Conservation (phyloP, 1,284 basidiomycete genomes). For the Phaffia rhodozyma region DNA sequence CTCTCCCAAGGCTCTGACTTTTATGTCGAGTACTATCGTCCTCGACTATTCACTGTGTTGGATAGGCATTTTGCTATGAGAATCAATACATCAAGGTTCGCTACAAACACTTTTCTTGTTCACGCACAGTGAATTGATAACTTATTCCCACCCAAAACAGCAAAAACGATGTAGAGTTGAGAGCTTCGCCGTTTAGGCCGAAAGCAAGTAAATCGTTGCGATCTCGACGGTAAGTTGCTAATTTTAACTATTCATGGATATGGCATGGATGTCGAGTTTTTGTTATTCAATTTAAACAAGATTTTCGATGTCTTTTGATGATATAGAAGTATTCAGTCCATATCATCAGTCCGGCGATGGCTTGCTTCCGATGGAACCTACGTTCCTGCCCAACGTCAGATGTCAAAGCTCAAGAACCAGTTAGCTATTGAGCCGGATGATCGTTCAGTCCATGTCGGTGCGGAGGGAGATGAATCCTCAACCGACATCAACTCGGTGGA, state of each 20-base stretch:
- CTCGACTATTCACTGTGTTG: constrained; percentile 40
- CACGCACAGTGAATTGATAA: background rate
- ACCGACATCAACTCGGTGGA: constrained; percentile 1
- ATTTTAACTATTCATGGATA: background rate
- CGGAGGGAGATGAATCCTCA: background rate
- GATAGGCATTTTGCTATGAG: constrained; percentile 50
- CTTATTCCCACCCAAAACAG: background rate
- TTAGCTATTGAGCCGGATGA: background rate
- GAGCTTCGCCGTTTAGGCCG: constrained; percentile 1
- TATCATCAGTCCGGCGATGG: constrained; percentile 9
- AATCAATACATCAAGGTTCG: constrained; percentile 30
- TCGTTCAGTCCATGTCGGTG: background rate
- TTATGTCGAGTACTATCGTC: constrained; percentile 85
- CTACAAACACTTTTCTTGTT: background rate
- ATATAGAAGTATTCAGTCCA: background rate
- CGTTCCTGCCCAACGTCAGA: background rate
- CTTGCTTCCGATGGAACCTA: background rate
- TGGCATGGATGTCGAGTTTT: background rate
- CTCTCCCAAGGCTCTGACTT: constrained; percentile 45
- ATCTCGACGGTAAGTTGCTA: background rate
- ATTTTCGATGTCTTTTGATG: no score
- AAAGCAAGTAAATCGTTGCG: background rate
- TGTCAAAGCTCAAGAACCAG: background rate
- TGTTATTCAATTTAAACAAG: background rate
- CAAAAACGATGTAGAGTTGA: background rate